Conservation (phyloP, 1,284 basidiomycete species). For the Heterobasidion irregulare region DNA sequence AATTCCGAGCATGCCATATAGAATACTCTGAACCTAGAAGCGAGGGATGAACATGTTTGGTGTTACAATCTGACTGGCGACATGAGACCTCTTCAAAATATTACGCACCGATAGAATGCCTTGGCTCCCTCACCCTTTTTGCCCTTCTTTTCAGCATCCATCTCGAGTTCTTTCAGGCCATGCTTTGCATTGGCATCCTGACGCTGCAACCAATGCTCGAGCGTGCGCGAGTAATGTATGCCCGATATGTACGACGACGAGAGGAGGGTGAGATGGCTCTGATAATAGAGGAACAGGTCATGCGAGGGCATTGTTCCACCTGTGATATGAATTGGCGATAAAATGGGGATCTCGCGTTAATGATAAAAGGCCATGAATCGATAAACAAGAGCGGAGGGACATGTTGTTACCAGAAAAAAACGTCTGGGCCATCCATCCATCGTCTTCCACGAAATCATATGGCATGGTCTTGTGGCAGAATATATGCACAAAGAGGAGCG, state of each 20-base stretch:
- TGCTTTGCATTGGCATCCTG: conserved; percentile 42
- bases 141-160: conserved; percentile 40
- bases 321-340: conserved; percentile 9
- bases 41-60: background rate
- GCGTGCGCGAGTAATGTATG: conserved; percentile 57
- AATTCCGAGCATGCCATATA: conserved; percentile 73
- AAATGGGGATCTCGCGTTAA: background rate
- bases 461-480: conserved; percentile 65
- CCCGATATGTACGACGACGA: conserved; percentile 63
- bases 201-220: conserved; percentile 60
- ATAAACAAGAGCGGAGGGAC: conserved; percentile 2
- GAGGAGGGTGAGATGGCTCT: conserved; percentile 52
- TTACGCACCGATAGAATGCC: conserved; percentile 44
- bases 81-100: background rate
- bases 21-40: conserved; percentile 56
- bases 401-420: conserved; percentile 56
- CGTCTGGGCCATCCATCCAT: conserved; percentile 74
- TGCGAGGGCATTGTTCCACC: conserved; percentile 62
- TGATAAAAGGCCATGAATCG: conserved; percentile 13
- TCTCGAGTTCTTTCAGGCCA: conserved; percentile 45
- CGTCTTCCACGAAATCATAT: conserved; percentile 68
- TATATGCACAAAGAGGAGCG: conserved; percentile 67
- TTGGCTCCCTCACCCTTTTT: conserved; percentile 46
- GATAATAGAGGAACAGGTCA: conserved; percentile 69
- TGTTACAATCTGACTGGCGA: background rate